phyloP scores from a whole-genome alignment of 1,284 basidiomycete species.

The Ustilago loliicola region DNA sequence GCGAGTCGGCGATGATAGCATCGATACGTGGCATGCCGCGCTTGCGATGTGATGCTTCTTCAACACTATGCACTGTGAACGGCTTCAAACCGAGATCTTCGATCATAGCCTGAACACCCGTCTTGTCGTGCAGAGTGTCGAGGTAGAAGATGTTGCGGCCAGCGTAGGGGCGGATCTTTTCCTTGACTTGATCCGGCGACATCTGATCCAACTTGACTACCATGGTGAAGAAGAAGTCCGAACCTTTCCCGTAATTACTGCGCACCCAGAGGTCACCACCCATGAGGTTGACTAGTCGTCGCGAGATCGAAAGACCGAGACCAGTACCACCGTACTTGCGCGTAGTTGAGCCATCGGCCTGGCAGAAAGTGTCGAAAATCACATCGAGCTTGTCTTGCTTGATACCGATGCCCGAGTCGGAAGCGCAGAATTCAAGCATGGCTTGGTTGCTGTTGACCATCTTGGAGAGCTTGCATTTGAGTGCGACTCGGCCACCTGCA shows the following conservation, averaged over 20 bases:
- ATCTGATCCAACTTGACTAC: slow-evolving; percentile 68
- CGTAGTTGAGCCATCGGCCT: slow-evolving; percentile 83
- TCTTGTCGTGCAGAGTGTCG: slow-evolving; percentile 84
- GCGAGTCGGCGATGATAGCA: slow-evolving; percentile 92
- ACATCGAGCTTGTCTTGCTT: slow-evolving; percentile 98
- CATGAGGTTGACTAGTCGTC: slow-evolving; percentile 96
- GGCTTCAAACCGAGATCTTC: slow-evolving; percentile 85
- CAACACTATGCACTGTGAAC: slow-evolving; percentile 81
- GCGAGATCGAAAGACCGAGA: slow-evolving; percentile 79
- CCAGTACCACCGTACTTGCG: slow-evolving; percentile 96
- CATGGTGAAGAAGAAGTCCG: slow-evolving; percentile 97
- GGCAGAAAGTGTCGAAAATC: slow-evolving; percentile 99
- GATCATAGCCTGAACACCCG: slow-evolving; percentile 83
- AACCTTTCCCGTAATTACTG: slow-evolving; percentile 86
- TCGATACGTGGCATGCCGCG: slow-evolving; percentile 90
- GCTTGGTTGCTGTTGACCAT: slow-evolving; percentile 79
- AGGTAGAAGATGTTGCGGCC: slow-evolving; percentile 80
- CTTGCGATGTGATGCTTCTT: slow-evolving; percentile 79
- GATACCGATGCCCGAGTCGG: slow-evolving; percentile 98
- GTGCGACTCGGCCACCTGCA: slow-evolving; percentile 86
- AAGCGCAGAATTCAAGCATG: slow-evolving; percentile 95
- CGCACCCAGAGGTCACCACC: slow-evolving; percentile 99
- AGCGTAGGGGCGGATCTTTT: slow-evolving; percentile 67
- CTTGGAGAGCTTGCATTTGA: slow-evolving; percentile 82
- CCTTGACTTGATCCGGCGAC: slow-evolving; percentile 58